Percentiles rank a stretch among this genome's conserved stretches.
Evolutionary conservation across 2,329 filamentous ascomycete genomes (phyloP).

Genomic region (Cordyceps fumosorosea): DNA sequence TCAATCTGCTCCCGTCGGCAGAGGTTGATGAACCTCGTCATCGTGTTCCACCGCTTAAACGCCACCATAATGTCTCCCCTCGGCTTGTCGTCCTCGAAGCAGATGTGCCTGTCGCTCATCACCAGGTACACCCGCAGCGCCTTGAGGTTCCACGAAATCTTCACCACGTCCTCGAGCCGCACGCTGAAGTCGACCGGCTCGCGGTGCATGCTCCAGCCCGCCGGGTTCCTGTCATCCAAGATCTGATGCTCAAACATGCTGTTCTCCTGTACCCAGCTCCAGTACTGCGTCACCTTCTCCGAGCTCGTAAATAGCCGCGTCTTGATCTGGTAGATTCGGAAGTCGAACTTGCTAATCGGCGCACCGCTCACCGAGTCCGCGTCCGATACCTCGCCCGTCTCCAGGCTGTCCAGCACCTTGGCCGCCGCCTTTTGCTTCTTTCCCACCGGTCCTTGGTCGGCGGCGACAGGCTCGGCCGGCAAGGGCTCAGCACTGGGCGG

Average conservation of each 20-base stretch:
- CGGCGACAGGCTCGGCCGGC: not conserved
- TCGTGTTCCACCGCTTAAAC: conserved; percentile 47
- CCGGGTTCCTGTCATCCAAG: conserved; percentile 36
- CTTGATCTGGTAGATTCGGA: conserved; percentile 47
- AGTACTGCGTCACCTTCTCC: conserved; percentile 46
- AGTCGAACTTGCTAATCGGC: conserved; percentile 40
- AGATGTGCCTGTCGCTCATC: conserved; percentile 26
- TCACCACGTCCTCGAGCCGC: conserved; percentile 37
- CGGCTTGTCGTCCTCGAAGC: conserved; percentile 25
- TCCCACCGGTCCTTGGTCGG: not conserved
- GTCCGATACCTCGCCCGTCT: conserved; percentile 30
- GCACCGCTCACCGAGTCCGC: conserved; percentile 44
- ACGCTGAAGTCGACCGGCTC: conserved; percentile 46
- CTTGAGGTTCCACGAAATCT: conserved; percentile 38
- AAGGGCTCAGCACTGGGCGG: not conserved
- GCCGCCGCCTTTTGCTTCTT: not conserved
- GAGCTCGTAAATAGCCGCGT: conserved; percentile 40
- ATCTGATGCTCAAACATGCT: conserved; percentile 48
- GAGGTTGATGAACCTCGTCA: conserved; percentile 45
- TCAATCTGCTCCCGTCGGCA: conserved; percentile 36
- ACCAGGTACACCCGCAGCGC: conserved; percentile 36
- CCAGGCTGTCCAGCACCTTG: conserved; percentile 3
- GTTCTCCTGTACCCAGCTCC: conserved; percentile 40
- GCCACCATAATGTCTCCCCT: conserved; percentile 42
- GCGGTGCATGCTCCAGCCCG: conserved; percentile 43